Evolutionary conservation across 2,329 filamentous ascomycete species (phyloP).

Genomic region (Xylariaceae sp.): DNA sequence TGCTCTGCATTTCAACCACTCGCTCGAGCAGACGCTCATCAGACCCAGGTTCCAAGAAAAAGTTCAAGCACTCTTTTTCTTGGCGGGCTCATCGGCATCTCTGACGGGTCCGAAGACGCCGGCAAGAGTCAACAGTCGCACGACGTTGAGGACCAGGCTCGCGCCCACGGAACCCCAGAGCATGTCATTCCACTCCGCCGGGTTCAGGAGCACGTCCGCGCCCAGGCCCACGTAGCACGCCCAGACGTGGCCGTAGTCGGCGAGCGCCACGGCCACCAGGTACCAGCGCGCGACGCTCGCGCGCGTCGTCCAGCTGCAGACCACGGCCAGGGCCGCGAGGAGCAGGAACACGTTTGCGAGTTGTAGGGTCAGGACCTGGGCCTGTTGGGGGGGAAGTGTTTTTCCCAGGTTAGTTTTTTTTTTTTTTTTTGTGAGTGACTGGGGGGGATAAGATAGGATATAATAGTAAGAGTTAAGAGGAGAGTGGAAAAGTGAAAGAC

Average conservation of each 20-base stretch:
- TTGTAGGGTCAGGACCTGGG: conserved; percentile 35
- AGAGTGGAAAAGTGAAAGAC: neutral
- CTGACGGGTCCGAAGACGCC: conserved; percentile 35
- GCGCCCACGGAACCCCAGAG: conserved; percentile 37
- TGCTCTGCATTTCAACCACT: too few relatives aligned
- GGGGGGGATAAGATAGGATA: neutral
- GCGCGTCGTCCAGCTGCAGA: conserved; percentile 41
- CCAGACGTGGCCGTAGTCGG: conserved; percentile 45
- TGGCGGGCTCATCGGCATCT: conserved; percentile 2
- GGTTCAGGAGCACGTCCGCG: conserved; percentile 33
- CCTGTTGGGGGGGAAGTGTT: conserved; percentile 31
- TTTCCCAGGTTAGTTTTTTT: too few relatives aligned
- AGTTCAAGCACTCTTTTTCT: conserved; percentile 27
- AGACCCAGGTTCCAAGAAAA: too few relatives aligned
- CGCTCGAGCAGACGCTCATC: neutral
- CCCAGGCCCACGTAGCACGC: conserved; percentile 40
- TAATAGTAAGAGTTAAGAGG: neutral
- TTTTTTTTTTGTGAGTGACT: neutral
- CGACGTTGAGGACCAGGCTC: conserved; percentile 37
- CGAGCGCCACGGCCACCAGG: conserved; percentile 39
- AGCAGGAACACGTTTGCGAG: conserved; percentile 42
- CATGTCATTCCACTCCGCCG: conserved; percentile 39
- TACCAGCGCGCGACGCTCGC: conserved; percentile 34
- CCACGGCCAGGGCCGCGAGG: conserved; percentile 38
- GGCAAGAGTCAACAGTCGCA: conserved; percentile 36